Percentiles rank a stretch among this genome's conserved stretches.
These are phyloP conservation scores for Colletotrichum siamense DNA, from an alignment of 2,329 filamentous ascomycete genomes.

Conservation along the genomic window DNA sequence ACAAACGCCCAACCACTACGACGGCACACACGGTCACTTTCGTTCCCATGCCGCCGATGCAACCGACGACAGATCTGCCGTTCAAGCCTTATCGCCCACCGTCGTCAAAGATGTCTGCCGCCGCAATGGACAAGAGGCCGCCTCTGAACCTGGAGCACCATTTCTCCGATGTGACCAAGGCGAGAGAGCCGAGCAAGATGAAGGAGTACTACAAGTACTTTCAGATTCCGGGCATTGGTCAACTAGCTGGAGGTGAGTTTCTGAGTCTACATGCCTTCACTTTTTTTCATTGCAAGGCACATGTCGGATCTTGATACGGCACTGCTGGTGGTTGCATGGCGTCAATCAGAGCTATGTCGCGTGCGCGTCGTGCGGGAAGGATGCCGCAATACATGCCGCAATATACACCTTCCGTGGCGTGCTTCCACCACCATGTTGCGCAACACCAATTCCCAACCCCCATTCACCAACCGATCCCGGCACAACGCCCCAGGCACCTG, in stretches of 20 bases:
- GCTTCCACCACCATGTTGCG: background rate
- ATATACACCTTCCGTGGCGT: conserved; percentile 17
- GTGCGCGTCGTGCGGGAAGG: background rate
- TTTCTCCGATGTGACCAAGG: conserved; percentile 72
- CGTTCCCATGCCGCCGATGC: background rate
- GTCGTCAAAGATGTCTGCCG: background rate
- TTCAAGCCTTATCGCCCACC: background rate
- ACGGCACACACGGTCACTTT: background rate
- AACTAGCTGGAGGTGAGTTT: conserved; percentile 64
- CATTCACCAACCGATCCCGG: background rate
- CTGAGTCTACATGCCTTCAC: background rate
- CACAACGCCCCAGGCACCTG: background rate
- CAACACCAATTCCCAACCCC: background rate
- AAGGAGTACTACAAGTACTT: conserved; percentile 92
- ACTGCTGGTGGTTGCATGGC: background rate
- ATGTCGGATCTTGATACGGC: background rate
- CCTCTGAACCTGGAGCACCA: conserved; percentile 83
- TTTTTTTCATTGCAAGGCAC: background rate
- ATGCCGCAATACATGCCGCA: conserved; percentile 18
- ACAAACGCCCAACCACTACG: background rate
- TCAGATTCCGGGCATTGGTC: conserved; percentile 64
- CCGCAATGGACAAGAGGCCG: conserved; percentile 11
- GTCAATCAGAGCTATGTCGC: background rate
- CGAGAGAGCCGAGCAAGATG: conserved; percentile 68
- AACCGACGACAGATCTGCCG: background rate